Conservation (phyloP, 345 rosid species). For the Geranium rotundifolium region DNA sequence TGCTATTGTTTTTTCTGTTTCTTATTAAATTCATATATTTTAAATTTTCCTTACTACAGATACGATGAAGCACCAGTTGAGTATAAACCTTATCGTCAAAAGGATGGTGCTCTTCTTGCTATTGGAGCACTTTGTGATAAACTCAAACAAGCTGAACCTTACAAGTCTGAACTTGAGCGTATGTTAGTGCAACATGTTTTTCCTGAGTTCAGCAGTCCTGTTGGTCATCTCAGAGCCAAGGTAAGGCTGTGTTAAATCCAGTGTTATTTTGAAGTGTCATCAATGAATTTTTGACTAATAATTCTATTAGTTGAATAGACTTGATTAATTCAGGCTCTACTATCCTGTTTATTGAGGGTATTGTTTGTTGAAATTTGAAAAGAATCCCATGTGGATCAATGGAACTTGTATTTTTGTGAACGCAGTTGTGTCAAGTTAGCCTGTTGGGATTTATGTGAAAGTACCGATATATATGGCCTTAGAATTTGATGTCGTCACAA, state of each 20-base stretch:
- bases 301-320: too few relatives aligned
- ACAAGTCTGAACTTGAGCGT: conserved; percentile 81
- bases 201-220: conserved; percentile 89
- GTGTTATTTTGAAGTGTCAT: too few relatives aligned
- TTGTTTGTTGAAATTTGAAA: too few relatives aligned
- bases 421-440: too few relatives aligned
- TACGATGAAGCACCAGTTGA: conserved; percentile 71
- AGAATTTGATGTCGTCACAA: too few relatives aligned
- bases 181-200: conserved; percentile 97
- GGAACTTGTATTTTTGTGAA: too few relatives aligned
- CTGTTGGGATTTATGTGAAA: too few relatives aligned
- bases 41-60: conserved; percentile 20
- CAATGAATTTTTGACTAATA: too few relatives aligned
- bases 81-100: conserved; percentile 72
- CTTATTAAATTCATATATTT: background rate
- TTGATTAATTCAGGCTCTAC: too few relatives aligned
- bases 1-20: background rate
- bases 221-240: conserved; percentile 98
- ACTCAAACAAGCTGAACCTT: conserved; percentile 86
- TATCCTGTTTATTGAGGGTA: too few relatives aligned
- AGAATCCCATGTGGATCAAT: too few relatives aligned
- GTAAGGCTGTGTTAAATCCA: conserved; percentile 17
- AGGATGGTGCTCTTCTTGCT: conserved; percentile 99
- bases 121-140: conserved; percentile 98
- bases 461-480: too few relatives aligned